Evolutionary conservation across 495 filamentous ascomycete genomes (phyloP).

Genomic region (Penicillium herquei): DNA sequence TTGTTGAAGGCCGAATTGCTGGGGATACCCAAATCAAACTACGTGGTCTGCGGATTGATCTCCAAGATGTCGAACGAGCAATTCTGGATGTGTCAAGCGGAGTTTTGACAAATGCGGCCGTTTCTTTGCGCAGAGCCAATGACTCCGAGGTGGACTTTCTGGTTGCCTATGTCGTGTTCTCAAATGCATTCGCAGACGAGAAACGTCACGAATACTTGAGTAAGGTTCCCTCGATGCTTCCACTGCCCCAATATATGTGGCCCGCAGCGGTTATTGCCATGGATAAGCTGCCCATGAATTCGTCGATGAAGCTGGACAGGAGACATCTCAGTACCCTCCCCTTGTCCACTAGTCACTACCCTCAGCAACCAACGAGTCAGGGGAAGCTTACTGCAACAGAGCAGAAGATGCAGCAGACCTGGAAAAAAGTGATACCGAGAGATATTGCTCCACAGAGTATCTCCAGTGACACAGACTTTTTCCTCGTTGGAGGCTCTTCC

Average conservation of each 20-base stretch:
- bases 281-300: neutral
- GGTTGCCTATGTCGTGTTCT: constrained; percentile 25
- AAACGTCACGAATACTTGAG: neutral
- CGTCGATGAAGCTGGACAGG: neutral
- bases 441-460: neutral
- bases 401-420: neutral
- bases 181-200: constrained; percentile 15
- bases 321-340: neutral
- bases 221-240: neutral
- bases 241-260: neutral
- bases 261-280: neutral
- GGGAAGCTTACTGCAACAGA: neutral
- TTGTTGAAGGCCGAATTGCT: too few species aligned
- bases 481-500: neutral
- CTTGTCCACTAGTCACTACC: neutral
- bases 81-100: too few species aligned
- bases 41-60: too few species aligned
- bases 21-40: too few species aligned
- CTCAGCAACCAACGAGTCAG: neutral
- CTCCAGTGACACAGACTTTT: neutral
- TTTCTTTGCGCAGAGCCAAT: too few species aligned
- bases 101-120: too few species aligned
- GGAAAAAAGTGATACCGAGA: neutral
- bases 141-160: too few species aligned
- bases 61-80: too few species aligned